Conservation (phyloP, 2,329 filamentous ascomycete species). For the Cladobotryum mycophilum region DNA sequence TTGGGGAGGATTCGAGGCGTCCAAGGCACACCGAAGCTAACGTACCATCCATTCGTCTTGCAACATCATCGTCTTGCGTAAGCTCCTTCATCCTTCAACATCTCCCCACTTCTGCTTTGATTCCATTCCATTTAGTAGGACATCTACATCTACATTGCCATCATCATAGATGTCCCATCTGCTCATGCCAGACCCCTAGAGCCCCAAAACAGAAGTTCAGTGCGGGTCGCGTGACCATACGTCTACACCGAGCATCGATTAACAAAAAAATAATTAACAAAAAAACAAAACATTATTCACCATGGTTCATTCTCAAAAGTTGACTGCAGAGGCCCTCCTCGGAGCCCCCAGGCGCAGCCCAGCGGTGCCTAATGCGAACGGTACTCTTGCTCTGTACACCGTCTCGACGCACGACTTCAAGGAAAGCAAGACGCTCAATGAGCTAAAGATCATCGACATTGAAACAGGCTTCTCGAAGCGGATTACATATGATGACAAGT, state of each 20-base stretch:
- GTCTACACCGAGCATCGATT: no score
- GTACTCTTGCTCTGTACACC: conserved; percentile 35
- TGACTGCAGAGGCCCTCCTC: conserved; percentile 29
- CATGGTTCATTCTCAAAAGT: conserved; percentile 18
- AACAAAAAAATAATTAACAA: no score
- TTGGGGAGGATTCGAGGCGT: no score
- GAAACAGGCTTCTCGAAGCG: conserved; percentile 20
- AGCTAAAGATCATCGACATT: conserved; percentile 30
- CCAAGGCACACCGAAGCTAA: no score
- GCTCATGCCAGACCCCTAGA: no score
- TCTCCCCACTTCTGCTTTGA: no score
- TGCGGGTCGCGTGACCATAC: no score
- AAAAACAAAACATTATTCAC: background rate
- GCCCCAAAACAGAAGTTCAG: no score
- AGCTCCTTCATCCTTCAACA: background rate
- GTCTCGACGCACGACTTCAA: conserved; percentile 32
- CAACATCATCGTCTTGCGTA: background rate
- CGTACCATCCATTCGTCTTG: background rate
- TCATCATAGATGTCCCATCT: no score
- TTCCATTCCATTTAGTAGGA: no score
- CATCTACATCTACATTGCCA: no score
- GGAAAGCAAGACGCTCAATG: conserved; percentile 23
- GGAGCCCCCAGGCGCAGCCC: conserved; percentile 23
- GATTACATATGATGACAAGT: conserved; percentile 22
- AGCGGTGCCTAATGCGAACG: conserved; percentile 35